Percentiles rank a stretch among this genome's conserved stretches.
Conservation (phyloP, 2,329 filamentous ascomycete species). For the Pyrenochaeta sp. region DNA sequence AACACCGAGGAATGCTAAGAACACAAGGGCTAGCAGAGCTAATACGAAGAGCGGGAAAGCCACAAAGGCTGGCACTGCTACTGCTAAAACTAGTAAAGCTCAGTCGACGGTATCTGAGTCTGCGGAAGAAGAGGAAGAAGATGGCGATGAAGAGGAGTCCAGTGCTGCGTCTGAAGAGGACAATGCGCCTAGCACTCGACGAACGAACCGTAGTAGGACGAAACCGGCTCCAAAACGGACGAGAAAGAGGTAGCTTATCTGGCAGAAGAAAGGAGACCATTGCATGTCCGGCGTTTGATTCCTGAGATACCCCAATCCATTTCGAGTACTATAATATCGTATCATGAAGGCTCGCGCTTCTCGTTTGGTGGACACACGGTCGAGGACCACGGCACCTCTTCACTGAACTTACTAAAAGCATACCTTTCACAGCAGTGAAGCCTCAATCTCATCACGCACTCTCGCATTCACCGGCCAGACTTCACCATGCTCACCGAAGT, state of each 20-base stretch:
- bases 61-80: slow-evolving; percentile 22
- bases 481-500: no score
- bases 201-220: slow-evolving; percentile 39
- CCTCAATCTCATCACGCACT: no score
- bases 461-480: no score
- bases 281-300: slow-evolving; percentile 2
- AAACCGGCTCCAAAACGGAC: slow-evolving; percentile 40
- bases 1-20: slow-evolving; percentile 40
- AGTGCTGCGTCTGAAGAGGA: slow-evolving; percentile 43
- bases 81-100: slow-evolving; percentile 40
- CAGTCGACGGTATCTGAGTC: slow-evolving; percentile 43
- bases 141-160: slow-evolving; percentile 42
- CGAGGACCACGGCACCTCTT: no score
- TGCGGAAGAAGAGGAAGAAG: slow-evolving; percentile 50
- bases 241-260: slow-evolving; percentile 30
- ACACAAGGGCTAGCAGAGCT: slow-evolving; percentile 35
- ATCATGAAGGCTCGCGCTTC: neutral
- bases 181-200: slow-evolving; percentile 43
- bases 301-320: slow-evolving; percentile 9
- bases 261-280: neutral
- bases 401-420: no score
- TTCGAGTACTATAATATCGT: neutral
- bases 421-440: no score
- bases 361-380: neutral
- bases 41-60: slow-evolving; percentile 33